phyloP scores from a whole-genome alignment of 2,329 filamentous ascomycete genomes.

The Calonectria pseudoturangicola region DNA sequence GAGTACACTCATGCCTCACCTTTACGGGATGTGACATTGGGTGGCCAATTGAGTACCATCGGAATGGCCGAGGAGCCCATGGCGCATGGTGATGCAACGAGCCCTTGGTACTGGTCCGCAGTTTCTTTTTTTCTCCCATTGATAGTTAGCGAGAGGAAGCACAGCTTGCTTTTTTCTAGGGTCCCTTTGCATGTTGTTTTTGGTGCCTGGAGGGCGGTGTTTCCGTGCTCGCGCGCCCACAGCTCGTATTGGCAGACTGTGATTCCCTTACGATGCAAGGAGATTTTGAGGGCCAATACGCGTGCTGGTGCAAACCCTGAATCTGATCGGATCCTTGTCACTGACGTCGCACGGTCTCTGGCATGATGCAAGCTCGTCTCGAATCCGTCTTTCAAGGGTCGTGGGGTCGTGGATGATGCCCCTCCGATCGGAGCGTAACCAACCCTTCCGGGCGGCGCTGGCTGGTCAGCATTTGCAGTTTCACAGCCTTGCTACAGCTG shows the following conservation, averaged over 20 bases:
- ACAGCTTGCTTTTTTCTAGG: constrained; percentile 19
- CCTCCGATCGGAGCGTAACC: constrained; percentile 18
- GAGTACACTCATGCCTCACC: constrained; percentile 39
- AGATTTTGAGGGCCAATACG: constrained; percentile 14
- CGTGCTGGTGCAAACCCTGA: constrained; percentile 13
- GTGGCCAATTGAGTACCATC: constrained; percentile 44
- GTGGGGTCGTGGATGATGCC: constrained; percentile 18
- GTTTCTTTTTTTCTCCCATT: constrained; percentile 33
- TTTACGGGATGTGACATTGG: constrained; percentile 51
- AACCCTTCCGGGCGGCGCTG: constrained; percentile 6
- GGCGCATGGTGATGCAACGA: constrained; percentile 32
- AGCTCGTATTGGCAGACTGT: constrained; percentile 8
- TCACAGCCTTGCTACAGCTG: constrained; percentile 45
- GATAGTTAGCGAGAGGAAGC: constrained; percentile 23
- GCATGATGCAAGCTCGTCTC: constrained; percentile 36
- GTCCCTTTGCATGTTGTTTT: constrained; percentile 5
- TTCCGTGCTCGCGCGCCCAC: constrained; percentile 8
- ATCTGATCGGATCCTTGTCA: constrained; percentile 25
- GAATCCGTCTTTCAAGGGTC: constrained; percentile 20
- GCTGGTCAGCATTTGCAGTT: constrained; percentile 28
- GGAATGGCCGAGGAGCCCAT: constrained; percentile 48
- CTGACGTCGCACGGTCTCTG: constrained; percentile 32
- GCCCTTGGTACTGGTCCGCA: constrained; percentile 12
- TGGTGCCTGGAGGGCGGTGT: background rate
- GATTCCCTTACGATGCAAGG: constrained; percentile 5